Evolutionary conservation across 2,329 filamentous ascomycete species (phyloP).

Genomic region (Massarina eburnea): DNA sequence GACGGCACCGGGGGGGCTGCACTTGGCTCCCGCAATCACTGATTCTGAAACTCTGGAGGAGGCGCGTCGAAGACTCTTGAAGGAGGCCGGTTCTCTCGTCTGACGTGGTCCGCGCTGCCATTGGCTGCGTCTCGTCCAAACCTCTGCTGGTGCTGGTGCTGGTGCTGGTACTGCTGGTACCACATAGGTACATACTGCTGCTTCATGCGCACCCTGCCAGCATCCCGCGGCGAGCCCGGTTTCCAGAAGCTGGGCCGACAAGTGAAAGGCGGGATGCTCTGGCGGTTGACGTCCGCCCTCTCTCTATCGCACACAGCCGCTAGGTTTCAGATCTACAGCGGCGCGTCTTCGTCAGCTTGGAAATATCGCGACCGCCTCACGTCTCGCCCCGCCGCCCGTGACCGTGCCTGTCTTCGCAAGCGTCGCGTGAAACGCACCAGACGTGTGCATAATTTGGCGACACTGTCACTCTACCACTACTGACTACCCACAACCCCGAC

Average conservation of each 20-base stretch:
- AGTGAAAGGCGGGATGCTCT: not conserved
- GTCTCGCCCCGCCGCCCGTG: not conserved
- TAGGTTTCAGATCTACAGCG: conserved; percentile 24
- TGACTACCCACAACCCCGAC: conserved; percentile 5
- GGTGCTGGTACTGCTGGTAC: too few relatives aligned
- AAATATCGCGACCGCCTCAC: not conserved
- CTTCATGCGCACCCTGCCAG: too few relatives aligned
- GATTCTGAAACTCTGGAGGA: conserved; percentile 34
- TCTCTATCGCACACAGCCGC: conserved; percentile 21
- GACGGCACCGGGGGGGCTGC: not conserved
- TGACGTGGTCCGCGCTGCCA: conserved; percentile 13
- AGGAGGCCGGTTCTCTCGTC: conserved; percentile 22
- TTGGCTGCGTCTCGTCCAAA: conserved; percentile 14
- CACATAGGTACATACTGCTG: too few relatives aligned
- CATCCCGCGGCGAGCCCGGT: too few relatives aligned
- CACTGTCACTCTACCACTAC: conserved; percentile 6
- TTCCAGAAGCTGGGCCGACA: too few relatives aligned
- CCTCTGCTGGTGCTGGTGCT: conserved; percentile 11
- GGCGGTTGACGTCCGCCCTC: not conserved
- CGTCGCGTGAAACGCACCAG: conserved; percentile 26
- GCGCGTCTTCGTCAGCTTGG: conserved; percentile 2
- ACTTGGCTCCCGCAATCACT: conserved; percentile 11
- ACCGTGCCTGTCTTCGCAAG: not conserved
- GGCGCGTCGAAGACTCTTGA: conserved; percentile 35
- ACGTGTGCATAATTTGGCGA: conserved; percentile 3